Conservation (phyloP, 2,329 filamentous ascomycete species). For the Ceratocystiopsis minuta region DNA sequence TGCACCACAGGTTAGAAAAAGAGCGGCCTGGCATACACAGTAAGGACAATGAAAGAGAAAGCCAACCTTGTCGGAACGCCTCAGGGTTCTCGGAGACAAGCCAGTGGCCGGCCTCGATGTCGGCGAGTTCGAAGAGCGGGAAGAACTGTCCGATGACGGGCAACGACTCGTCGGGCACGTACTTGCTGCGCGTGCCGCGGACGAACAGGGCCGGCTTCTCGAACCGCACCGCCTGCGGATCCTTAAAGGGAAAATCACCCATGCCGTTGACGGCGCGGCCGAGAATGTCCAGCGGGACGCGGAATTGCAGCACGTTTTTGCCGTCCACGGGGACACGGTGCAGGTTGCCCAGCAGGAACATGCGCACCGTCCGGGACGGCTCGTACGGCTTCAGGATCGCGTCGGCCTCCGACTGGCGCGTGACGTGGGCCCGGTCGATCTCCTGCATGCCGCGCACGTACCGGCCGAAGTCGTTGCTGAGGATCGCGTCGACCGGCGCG, state of each 20-base stretch:
- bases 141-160: constrained; percentile 73
- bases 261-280: constrained; percentile 51
- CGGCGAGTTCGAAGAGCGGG: constrained; percentile 52
- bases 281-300: constrained; percentile 59
- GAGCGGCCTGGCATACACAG: neutral
- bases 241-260: constrained; percentile 75
- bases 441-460: constrained; percentile 75
- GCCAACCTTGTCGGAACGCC: constrained; percentile 50
- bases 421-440: constrained; percentile 52
- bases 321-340: constrained; percentile 25
- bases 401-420: constrained; percentile 61
- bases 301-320: constrained; percentile 43
- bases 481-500: constrained; percentile 62
- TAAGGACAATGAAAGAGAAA: neutral
- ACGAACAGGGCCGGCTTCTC: constrained; percentile 68
- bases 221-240: constrained; percentile 50
- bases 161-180: constrained; percentile 63
- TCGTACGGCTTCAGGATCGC: constrained; percentile 60
- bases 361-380: constrained; percentile 56
- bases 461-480: constrained; percentile 56
- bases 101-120: constrained; percentile 73
- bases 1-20: constrained; percentile 3
- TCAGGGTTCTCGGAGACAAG: constrained; percentile 76
- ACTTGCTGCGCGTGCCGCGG: constrained; percentile 56
- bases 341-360: constrained; percentile 83